These are phyloP conservation scores for Neofusicoccum umdonicola DNA, from an alignment of 2,329 filamentous ascomycete species.

Conservation along the genomic window DNA sequence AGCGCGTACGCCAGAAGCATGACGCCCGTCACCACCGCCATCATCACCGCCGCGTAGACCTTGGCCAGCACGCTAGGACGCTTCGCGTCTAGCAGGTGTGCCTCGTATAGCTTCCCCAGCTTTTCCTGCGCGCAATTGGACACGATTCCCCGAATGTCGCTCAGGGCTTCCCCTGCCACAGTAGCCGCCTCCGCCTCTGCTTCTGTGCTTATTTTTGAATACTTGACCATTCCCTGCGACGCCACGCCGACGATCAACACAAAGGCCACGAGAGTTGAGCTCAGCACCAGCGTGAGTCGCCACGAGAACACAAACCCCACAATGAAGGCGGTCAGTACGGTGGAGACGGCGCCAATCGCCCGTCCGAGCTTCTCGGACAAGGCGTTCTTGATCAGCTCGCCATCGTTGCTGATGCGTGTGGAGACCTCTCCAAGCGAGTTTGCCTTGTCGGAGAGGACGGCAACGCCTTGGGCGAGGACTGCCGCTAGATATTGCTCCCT, in stretches of 20 bases:
- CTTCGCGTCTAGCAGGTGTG: background rate
- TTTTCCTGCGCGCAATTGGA: constrained; percentile 1
- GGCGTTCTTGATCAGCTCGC: constrained; percentile 87
- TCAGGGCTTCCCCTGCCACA: background rate
- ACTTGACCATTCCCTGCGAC: background rate
- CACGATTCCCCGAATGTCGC: background rate
- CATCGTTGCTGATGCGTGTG: constrained; percentile 89
- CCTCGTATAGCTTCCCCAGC: background rate
- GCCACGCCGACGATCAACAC: background rate
- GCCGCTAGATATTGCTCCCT: constrained; percentile 72
- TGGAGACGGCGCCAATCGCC: constrained; percentile 59
- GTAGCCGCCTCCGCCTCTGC: constrained; percentile 64
- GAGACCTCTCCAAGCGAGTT: constrained; percentile 81
- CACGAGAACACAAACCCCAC: constrained; percentile 8
- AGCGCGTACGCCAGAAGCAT: constrained; percentile 10
- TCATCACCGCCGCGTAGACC: background rate
- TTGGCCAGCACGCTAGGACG: background rate
- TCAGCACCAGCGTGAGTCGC: background rate
- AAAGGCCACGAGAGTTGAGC: constrained; percentile 6
- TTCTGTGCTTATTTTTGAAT: constrained; percentile 46
- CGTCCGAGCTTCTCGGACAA: constrained; percentile 59
- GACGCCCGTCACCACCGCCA: constrained; percentile 1
- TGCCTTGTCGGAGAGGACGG: constrained; percentile 62
- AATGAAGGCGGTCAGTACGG: constrained; percentile 75
- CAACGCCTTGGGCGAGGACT: constrained; percentile 20